Conservation (phyloP, 805 yeast species). For the Candida loeiensis region DNA sequence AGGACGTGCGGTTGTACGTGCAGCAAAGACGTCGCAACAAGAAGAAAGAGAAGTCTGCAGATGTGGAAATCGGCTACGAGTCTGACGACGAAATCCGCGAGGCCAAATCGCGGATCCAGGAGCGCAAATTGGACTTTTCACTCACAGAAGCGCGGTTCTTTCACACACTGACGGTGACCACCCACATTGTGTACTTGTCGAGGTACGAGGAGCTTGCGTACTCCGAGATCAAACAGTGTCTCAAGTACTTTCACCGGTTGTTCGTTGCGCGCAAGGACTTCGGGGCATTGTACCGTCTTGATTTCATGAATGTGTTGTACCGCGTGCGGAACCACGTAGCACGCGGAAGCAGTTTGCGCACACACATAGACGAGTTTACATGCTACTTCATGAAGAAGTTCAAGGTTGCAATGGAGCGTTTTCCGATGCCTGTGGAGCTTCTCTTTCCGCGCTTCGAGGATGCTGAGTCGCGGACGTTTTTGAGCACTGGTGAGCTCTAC, state of each 20-base stretch:
- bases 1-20: conserved; percentile 49
- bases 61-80: conserved; percentile 27
- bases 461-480: conserved; percentile 45
- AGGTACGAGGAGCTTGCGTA: conserved; percentile 61
- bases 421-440: conserved; percentile 63
- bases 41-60: conserved; percentile 24
- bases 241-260: conserved; percentile 68
- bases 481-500: conserved; percentile 56
- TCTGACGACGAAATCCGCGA: conserved; percentile 19
- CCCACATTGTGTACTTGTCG: conserved; percentile 60
- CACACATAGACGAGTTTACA: conserved; percentile 63
- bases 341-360: conserved; percentile 42
- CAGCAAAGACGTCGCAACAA: conserved; percentile 40
- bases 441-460: conserved; percentile 58
- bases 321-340: conserved; percentile 48
- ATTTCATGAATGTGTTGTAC: conserved; percentile 62
- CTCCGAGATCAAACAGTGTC: conserved; percentile 55
- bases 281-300: conserved; percentile 63
- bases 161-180: conserved; percentile 57
- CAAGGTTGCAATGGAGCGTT: conserved; percentile 44
- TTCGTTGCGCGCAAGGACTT: conserved; percentile 58
- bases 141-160: conserved; percentile 45
- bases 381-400: conserved; percentile 60
- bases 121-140: conserved; percentile 45
- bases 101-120: conserved; percentile 30